Evolutionary conservation across 2,329 filamentous ascomycete genomes (phyloP), one percentile per base, ranked within the genome.

Genomic region (Xylariales sp.): DNA sequence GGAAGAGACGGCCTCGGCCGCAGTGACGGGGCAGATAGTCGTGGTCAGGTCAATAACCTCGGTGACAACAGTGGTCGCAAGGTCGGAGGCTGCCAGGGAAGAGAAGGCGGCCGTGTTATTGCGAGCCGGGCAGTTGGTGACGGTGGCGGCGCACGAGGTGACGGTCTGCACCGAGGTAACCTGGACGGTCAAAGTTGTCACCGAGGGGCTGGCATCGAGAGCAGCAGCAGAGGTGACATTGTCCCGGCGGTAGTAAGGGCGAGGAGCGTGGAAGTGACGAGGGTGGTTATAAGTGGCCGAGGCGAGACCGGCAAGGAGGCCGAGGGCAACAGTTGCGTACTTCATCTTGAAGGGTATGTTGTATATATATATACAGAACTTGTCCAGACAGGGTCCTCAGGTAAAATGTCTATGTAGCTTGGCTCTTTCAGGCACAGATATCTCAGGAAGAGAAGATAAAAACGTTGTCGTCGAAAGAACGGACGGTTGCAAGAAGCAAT

Each of bases 41-140:
- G 59, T 63, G 37, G 58, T 62, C 20, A 61, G 43, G 23, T 59
- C 52, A 25, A 63, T 51, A 29, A 60, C 56, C 49, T 62, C 54
- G 14, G 61, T 63, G 24, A 60, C 53, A 5, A 56, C 49, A 23
- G 48, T 51, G 12, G 49, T 49, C 32, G 49, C 34, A 29, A 40
- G 25, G 20, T 38, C 34, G 5, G 37, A 38, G 28, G 41, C 34
- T 20, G 41, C 24, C 33, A 40, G 28, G 29, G 14, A 29, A 20
- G 33, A 23, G 33, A 27, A 19, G 33, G 39, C 39, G 10, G 29
- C 38, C 6, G 41, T 52, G 44, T 45, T 48, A 50, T 54, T 55
- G 40, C 37, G 43, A 28, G 42, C 52, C 13, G 57, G 57, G 55
- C 56, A 59, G 55, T 59, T 56, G 8, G 57, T 57, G 40, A 60